Percentiles rank a stretch among this genome's conserved stretches.
Conservation (phyloP, 106 monocot genomes). For the Amphibolis antarctica region DNA sequence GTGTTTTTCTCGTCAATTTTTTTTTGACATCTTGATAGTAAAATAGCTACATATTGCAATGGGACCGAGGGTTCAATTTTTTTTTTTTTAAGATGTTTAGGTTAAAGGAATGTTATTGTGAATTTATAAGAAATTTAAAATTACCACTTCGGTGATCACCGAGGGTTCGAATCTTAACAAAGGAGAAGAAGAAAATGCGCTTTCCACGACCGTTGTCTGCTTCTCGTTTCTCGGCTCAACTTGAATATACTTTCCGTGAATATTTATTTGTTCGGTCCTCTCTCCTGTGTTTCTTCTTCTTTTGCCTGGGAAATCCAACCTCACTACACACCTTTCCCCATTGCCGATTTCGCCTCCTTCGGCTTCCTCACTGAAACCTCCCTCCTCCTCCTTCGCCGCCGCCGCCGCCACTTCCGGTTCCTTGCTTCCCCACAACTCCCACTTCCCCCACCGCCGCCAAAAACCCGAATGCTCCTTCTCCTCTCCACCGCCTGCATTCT, state of each 20-base stretch:
- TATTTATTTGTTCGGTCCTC: not conserved
- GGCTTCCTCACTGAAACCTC: not conserved
- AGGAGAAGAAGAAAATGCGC: no score
- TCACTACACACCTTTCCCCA: not conserved
- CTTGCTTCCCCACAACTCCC: not conserved
- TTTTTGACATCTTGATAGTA: no score
- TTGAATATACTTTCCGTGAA: not conserved
- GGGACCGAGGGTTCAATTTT: no score
- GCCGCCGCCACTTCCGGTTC: no score
- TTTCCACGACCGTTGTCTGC: no score
- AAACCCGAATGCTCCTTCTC: not conserved
- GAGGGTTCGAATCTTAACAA: no score
- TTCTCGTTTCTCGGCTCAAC: not conserved
- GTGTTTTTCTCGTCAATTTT: no score
- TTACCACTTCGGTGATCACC: no score
- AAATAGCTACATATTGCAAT: no score
- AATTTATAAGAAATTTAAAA: no score
- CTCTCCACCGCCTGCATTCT: not conserved
- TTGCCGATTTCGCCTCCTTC: not conserved
- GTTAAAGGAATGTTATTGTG: no score
- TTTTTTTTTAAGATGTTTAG: no score
- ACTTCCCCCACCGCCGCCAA: not conserved
- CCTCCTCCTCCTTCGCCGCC: not conserved
- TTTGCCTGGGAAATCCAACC: not conserved
- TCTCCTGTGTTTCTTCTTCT: not conserved